Percentiles rank a stretch among this genome's conserved stretches.
These are phyloP conservation scores for Ulota crispa DNA, from an alignment of 225 moss, liverwort and hornwort genomes.

Conservation along the genomic window DNA sequence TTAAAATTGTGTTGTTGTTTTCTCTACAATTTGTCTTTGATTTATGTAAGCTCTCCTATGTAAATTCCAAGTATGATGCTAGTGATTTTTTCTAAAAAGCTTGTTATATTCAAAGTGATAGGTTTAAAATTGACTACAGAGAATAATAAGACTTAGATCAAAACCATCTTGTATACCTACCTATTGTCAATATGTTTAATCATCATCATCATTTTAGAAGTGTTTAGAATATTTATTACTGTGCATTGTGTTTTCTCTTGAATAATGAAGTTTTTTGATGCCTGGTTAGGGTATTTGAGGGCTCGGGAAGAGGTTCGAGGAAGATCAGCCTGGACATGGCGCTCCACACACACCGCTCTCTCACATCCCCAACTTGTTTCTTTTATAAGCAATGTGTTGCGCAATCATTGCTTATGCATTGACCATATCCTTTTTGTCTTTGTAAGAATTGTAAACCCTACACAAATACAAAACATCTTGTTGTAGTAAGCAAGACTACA, in stretches of 20 bases:
- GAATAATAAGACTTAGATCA: fast-evolving
- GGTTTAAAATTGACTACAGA: fast-evolving
- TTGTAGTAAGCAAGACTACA: fast-evolving
- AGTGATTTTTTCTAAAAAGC: background rate
- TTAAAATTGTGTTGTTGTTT: background rate
- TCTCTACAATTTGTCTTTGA: background rate
- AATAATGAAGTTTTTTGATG: background rate
- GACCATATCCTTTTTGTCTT: background rate
- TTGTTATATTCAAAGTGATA: background rate
- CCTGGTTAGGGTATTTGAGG: slow-evolving; percentile 23
- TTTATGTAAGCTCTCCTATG: background rate
- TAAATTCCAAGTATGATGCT: background rate
- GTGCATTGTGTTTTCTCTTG: slow-evolving; percentile 41
- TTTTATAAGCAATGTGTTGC: background rate
- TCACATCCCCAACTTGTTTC: slow-evolving; percentile 32
- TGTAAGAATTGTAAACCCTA: background rate
- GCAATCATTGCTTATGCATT: background rate
- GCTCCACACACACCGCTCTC: slow-evolving; percentile 13
- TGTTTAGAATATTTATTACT: slow-evolving; percentile 21
- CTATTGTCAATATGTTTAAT: background rate
- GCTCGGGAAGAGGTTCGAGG: slow-evolving; percentile 20
- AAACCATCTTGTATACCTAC: too few relatives aligned
- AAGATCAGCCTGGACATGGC: slow-evolving; percentile 52
- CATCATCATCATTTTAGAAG: background rate
- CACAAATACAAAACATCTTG: background rate